Conservation (phyloP, 257 asterid species). For the Solanum pinnatisectum region DNA sequence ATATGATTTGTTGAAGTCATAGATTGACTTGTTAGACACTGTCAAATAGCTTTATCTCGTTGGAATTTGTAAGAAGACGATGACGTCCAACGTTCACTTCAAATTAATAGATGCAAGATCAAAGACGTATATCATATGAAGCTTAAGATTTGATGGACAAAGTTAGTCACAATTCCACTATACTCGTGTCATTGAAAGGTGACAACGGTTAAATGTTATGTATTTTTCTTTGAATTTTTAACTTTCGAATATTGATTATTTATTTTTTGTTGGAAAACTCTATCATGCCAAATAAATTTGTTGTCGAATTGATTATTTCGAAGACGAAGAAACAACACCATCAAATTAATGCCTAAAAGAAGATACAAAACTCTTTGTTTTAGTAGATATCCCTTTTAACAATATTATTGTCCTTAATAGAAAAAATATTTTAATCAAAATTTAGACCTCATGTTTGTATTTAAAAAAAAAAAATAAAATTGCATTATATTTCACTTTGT, state of each 20-base stretch:
- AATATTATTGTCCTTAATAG: fast-evolving
- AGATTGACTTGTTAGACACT: too few relatives aligned
- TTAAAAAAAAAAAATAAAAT: neutral
- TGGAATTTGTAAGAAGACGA: neutral
- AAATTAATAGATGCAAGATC: neutral
- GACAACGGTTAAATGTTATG: neutral
- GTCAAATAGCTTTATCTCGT: neutral
- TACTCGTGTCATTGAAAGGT: fast-evolving
- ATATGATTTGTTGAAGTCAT: too few relatives aligned
- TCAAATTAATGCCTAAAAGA: neutral
- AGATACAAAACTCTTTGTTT: too few relatives aligned
- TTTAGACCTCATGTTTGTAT: neutral
- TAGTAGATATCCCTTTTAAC: neutral
- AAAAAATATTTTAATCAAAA: neutral
- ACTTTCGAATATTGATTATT: neutral
- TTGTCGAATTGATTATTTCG: neutral
- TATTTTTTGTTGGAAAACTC: neutral
- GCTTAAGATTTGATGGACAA: neutral
- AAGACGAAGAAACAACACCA: neutral
- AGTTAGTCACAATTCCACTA: neutral
- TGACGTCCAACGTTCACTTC: too few relatives aligned
- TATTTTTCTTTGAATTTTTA: too few relatives aligned
- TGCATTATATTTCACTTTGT: fast-evolving
- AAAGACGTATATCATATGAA: fast-evolving
- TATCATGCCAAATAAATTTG: neutral